phyloP scores from a whole-genome alignment of 2,329 filamentous ascomycete species.

The Geosmithia flava region DNA sequence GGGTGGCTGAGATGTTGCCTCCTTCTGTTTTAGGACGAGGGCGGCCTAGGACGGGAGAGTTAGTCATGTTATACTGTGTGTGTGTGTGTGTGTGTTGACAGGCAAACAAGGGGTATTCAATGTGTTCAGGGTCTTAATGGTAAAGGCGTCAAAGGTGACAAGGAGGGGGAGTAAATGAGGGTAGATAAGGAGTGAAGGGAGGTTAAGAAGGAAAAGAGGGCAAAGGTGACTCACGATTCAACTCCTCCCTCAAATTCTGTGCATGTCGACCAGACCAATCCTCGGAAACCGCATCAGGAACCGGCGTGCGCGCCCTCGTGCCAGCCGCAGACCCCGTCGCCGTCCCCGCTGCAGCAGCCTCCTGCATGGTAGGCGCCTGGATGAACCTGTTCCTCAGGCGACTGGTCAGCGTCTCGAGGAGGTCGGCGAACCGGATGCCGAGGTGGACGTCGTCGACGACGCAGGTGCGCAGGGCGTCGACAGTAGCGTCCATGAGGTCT shows the following conservation, averaged over 20 bases:
- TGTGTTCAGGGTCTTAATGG: not conserved
- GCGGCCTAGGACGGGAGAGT: slow-evolving; percentile 20
- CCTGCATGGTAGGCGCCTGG: slow-evolving; percentile 41
- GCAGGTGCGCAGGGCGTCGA: slow-evolving; percentile 61
- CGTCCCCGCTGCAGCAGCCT: slow-evolving; percentile 7
- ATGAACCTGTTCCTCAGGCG: slow-evolving; percentile 64
- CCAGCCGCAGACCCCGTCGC: no score
- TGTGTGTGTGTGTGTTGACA: not conserved
- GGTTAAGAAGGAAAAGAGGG: not conserved
- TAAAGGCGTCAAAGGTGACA: not conserved
- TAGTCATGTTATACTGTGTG: not conserved
- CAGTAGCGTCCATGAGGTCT: slow-evolving; percentile 60
- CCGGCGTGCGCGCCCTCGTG: slow-evolving; percentile 25
- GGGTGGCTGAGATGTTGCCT: slow-evolving; percentile 49
- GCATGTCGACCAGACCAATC: slow-evolving; percentile 24
- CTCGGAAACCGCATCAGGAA: slow-evolving; percentile 13
- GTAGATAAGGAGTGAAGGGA: no score
- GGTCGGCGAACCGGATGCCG: slow-evolving; percentile 71
- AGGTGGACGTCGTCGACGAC: slow-evolving; percentile 79
- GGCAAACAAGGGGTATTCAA: not conserved
- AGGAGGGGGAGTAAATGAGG: not conserved
- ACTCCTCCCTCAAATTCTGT: slow-evolving; percentile 25
- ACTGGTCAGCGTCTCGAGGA: slow-evolving; percentile 67
- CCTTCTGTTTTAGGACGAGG: slow-evolving; percentile 17
- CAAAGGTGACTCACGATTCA: slow-evolving; percentile 20